Evolutionary conservation across 495 filamentous ascomycete species (phyloP).

Genomic region (Pseudotulostoma volvatum): DNA sequence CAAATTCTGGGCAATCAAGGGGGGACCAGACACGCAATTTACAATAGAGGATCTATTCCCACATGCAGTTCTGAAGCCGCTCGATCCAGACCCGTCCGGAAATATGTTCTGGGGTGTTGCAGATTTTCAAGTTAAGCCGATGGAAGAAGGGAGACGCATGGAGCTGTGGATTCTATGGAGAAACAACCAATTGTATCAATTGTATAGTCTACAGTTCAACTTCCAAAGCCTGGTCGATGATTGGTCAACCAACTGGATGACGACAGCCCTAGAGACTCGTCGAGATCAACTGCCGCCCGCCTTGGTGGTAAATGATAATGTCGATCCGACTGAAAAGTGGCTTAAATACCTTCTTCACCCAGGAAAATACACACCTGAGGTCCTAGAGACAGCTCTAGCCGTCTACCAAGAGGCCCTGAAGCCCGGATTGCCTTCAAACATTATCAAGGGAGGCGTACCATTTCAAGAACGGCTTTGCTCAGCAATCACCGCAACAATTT

Average conservation of each 20-base stretch:
- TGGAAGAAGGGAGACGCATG: slow-evolving; percentile 33
- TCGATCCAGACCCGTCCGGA: slow-evolving; percentile 47
- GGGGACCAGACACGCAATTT: slow-evolving; percentile 42
- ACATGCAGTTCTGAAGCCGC: slow-evolving; percentile 43
- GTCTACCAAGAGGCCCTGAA: slow-evolving; percentile 51
- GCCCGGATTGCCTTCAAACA: slow-evolving; percentile 18
- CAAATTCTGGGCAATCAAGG: slow-evolving; percentile 79
- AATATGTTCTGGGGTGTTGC: slow-evolving; percentile 75
- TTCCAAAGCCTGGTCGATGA: slow-evolving; percentile 31
- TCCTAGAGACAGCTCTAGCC: slow-evolving; percentile 65
- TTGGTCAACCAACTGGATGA: slow-evolving; percentile 61
- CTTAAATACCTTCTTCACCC: slow-evolving; percentile 59
- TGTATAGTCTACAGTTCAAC: slow-evolving; percentile 48
- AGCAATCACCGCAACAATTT: slow-evolving; percentile 46
- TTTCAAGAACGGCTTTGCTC: slow-evolving; percentile 53
- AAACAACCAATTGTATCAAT: slow-evolving; percentile 58
- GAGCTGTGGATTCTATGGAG: slow-evolving; percentile 82
- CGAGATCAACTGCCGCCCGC: slow-evolving; percentile 35
- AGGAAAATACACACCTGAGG: slow-evolving; percentile 54
- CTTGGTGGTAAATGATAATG: slow-evolving; percentile 41
- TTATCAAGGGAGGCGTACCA: slow-evolving; percentile 31
- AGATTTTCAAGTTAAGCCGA: slow-evolving; percentile 56
- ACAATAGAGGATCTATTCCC: slow-evolving; percentile 57
- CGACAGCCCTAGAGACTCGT: slow-evolving; percentile 47
- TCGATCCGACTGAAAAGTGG: slow-evolving; percentile 36